Evolutionary conservation across 352 stramenopile genomes (phyloP).

Genomic region (Pythium volutum): DNA sequence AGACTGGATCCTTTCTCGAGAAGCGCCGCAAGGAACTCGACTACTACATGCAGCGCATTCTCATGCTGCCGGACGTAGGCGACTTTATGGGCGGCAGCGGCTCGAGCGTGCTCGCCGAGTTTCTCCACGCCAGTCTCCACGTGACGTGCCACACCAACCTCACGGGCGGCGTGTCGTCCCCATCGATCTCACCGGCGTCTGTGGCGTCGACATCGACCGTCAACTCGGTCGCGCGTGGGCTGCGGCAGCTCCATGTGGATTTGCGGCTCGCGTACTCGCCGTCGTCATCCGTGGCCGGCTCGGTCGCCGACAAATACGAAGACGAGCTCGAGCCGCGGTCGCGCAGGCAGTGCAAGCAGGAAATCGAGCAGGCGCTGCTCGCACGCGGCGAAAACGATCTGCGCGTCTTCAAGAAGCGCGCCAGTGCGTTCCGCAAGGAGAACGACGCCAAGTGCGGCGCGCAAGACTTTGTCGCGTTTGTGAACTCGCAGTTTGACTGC

Average conservation of each 20-base stretch:
- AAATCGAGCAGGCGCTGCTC: conserved; percentile 67
- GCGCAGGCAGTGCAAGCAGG: conserved; percentile 48
- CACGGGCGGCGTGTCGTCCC: conserved; percentile 20
- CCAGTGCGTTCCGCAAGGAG: conserved; percentile 61
- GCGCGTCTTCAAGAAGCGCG: conserved; percentile 72
- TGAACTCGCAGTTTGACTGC: conserved; percentile 48
- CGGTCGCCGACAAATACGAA: neutral
- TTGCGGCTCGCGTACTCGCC: conserved; percentile 34
- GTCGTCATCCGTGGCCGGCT: neutral
- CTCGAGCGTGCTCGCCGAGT: conserved; percentile 61
- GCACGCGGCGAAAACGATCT: conserved; percentile 45
- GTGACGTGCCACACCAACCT: conserved; percentile 23
- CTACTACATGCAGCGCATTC: conserved; percentile 82
- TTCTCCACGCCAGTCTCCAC: conserved; percentile 46
- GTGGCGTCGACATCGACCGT: conserved; percentile 22
- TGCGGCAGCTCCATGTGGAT: conserved; percentile 40
- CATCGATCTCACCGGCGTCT: conserved; percentile 21
- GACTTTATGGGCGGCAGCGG: conserved; percentile 53
- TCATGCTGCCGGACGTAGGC: conserved; percentile 65
- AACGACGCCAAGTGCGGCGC: conserved; percentile 55
- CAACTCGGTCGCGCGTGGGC: conserved; percentile 14
- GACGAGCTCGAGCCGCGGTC: conserved; percentile 25
- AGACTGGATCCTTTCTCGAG: conserved; percentile 65
- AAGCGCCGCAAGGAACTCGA: conserved; percentile 75
- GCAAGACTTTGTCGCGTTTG: conserved; percentile 46